Conservation (phyloP, 129 eudicot genomes). For the Pulicaria dysenterica region DNA sequence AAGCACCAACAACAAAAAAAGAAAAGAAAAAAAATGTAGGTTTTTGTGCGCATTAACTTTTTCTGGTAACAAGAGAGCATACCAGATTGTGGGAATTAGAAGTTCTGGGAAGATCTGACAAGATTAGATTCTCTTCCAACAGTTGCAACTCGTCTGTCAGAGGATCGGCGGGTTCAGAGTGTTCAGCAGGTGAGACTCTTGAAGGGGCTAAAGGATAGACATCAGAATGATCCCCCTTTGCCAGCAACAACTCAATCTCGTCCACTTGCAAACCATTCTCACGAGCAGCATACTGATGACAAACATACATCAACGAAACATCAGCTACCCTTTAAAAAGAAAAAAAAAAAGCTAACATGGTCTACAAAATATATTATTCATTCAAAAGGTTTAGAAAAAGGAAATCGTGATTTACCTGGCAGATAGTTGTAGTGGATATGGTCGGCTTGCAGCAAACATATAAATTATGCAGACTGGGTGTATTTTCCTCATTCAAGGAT, state of each 20-base stretch:
- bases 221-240: conserved; percentile 36
- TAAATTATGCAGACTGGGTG: conserved; percentile 47
- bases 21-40: not conserved
- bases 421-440: conserved; percentile 40
- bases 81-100: conserved; percentile 57
- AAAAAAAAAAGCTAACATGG: not conserved
- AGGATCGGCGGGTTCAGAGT: conserved; percentile 19
- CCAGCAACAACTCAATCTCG: conserved; percentile 57
- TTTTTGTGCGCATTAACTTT: not conserved
- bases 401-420: conserved; percentile 46
- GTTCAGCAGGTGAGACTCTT: conserved; percentile 19
- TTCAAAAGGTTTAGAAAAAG: not conserved
- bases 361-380: not conserved
- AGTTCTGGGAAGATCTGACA: conserved; percentile 51
- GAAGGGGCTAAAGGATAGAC: conserved; percentile 21
- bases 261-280: conserved; percentile 45
- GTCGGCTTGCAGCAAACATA: conserved; percentile 58
- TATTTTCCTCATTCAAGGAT: conserved; percentile 52
- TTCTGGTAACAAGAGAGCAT: conserved; percentile 19
- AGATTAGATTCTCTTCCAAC: conserved; percentile 51
- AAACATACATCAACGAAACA: conserved; percentile 19
- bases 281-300: conserved; percentile 57
- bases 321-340: not conserved
- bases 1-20: too few relatives aligned
- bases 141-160: conserved; percentile 41